These are phyloP conservation scores for Sphaerulina vaccinii DNA, from an alignment of 2,329 filamentous ascomycete genomes.

Conservation along the genomic window DNA sequence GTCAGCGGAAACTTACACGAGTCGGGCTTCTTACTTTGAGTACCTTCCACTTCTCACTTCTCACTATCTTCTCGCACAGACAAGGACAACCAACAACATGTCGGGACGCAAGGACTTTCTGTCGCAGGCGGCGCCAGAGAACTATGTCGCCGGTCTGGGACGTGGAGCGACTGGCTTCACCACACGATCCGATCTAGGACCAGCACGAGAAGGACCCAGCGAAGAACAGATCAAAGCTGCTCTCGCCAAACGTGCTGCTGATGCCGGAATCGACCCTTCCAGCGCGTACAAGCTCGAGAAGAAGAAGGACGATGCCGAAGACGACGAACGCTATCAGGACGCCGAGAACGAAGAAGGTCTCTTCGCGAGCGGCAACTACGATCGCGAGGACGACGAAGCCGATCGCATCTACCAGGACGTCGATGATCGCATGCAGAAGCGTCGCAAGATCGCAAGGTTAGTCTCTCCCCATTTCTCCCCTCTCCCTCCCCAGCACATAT, in stretches of 20 bases:
- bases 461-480: conserved; percentile 46
- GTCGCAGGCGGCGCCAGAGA: conserved; percentile 67
- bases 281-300: conserved; percentile 69
- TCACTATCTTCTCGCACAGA: no score
- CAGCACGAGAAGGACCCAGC: conserved; percentile 89
- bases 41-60: no score
- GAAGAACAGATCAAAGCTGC: conserved; percentile 99
- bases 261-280: conserved; percentile 69
- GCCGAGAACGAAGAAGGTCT: conserved; percentile 95
- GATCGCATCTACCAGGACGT: conserved; percentile 94
- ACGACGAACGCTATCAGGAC: conserved; percentile 84
- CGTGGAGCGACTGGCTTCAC: conserved; percentile 98
- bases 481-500: conserved; percentile 19
- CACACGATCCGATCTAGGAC: conserved; percentile 92
- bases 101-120: conserved; percentile 78
- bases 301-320: conserved; percentile 70
- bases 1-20: no score
- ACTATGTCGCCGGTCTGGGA: conserved; percentile 86
- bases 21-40: no score
- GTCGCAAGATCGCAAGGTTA: conserved; percentile 83
- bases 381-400: conserved; percentile 96
- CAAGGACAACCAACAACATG: no score
- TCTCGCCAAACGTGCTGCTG: conserved; percentile 86
- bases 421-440: conserved; percentile 93
- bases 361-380: conserved; percentile 93